Percentiles rank a stretch among this genome's conserved stretches.
Evolutionary conservation across 345 rosid genomes (phyloP).

Genomic region (Diplotaxis tenuifolia): DNA sequence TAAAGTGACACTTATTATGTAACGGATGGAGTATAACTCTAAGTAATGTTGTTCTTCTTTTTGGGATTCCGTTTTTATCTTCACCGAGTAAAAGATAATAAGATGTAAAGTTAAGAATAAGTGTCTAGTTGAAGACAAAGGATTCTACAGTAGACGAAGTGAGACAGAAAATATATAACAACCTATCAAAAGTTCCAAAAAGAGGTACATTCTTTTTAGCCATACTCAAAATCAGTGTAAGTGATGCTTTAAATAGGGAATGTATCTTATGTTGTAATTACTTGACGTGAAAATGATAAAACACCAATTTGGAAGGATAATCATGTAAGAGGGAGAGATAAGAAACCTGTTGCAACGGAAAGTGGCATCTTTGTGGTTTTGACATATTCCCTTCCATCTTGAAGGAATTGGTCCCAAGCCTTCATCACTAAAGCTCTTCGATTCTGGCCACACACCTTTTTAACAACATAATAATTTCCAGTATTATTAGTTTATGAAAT

Average conservation of each 20-base stretch:
- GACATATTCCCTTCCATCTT: slow-evolving; percentile 78
- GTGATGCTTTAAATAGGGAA: not conserved
- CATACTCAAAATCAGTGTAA: not conserved
- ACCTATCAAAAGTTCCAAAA: not conserved
- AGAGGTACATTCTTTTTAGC: not conserved
- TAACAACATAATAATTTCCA: not conserved
- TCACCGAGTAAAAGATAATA: not conserved
- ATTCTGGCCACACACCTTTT: slow-evolving; percentile 95
- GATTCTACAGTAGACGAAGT: not conserved
- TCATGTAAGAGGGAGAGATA: not conserved
- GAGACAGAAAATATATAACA: not conserved
- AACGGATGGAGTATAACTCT: too few relatives aligned
- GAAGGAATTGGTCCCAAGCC: slow-evolving; percentile 83
- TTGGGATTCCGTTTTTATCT: not conserved
- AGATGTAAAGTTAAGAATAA: not conserved
- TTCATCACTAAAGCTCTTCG: slow-evolving; percentile 75
- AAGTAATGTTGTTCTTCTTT: slow-evolving; percentile 9
- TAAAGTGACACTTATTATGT: too few relatives aligned
- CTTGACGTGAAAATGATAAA: slow-evolving; percentile 17
- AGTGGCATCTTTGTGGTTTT: slow-evolving; percentile 49
- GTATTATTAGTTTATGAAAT: not conserved
- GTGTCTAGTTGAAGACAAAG: not conserved
- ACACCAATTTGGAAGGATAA: not conserved
- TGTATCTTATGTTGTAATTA: not conserved
- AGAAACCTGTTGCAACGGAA: slow-evolving; percentile 76